Evolutionary conservation across 495 filamentous ascomycete species (phyloP).

Genomic region (Penicillium soppii): DNA sequence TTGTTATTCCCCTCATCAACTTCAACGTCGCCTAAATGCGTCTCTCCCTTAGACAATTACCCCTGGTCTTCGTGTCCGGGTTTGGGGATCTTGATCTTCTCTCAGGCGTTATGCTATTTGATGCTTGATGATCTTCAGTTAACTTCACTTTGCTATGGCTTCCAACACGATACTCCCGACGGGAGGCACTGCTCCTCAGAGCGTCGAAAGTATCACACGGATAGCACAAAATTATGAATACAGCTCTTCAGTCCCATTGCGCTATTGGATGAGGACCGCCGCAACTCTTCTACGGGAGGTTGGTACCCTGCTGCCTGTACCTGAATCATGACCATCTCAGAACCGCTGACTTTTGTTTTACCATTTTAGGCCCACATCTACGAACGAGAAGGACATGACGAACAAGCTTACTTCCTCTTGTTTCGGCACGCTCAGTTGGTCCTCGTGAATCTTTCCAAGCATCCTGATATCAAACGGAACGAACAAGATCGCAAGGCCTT

Average conservation of each 20-base stretch:
- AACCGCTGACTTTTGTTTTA: conserved; percentile 6
- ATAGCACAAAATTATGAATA: conserved; percentile 77
- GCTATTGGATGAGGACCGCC: conserved; percentile 80
- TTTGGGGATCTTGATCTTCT: conserved; percentile 13
- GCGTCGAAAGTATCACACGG: conserved; percentile 66
- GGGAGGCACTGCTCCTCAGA: conserved; percentile 54
- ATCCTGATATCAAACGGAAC: conserved; percentile 53
- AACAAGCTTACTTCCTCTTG: conserved; percentile 83
- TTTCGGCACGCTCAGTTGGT: conserved; percentile 78
- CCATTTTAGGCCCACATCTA: conserved; percentile 73
- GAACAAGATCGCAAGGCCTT: conserved; percentile 48
- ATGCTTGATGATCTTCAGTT: conserved; percentile 5
- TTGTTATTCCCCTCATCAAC: not conserved
- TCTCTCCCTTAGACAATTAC: conserved; percentile 11
- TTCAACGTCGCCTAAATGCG: conserved; percentile 26
- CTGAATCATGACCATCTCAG: not conserved
- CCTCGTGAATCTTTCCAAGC: conserved; percentile 56
- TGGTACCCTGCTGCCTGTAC: conserved; percentile 10
- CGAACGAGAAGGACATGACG: conserved; percentile 77
- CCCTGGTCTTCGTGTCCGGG: conserved; percentile 17
- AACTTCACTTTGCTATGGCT: conserved; percentile 26
- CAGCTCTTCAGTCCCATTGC: conserved; percentile 67
- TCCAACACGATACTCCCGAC: conserved; percentile 20
- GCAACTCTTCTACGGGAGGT: conserved; percentile 79
- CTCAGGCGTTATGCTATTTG: conserved; percentile 20